These are phyloP conservation scores for Lachnellula arida DNA, from an alignment of 2,329 filamentous ascomycete species.

Conservation along the genomic window DNA sequence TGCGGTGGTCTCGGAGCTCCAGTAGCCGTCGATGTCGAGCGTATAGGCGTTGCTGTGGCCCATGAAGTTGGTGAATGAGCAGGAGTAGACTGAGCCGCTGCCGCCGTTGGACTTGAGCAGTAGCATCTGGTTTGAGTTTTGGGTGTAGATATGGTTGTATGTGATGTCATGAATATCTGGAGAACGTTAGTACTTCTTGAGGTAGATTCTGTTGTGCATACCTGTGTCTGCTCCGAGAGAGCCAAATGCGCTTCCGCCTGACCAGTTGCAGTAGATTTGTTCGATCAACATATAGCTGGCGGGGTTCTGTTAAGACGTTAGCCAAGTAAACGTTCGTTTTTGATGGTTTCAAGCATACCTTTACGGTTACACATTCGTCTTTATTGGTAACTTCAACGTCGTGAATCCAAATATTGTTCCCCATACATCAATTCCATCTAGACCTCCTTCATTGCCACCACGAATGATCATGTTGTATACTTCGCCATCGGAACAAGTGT, in stretches of 20 bases:
- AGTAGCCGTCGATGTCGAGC: conserved; percentile 51
- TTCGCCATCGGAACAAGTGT: conserved; percentile 48
- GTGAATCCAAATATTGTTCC: conserved; percentile 51
- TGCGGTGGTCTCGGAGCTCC: conserved; percentile 40
- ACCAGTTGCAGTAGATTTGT: conserved; percentile 58
- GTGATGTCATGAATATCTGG: conserved; percentile 45
- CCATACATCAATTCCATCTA: conserved; percentile 53
- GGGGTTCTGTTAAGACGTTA: conserved; percentile 38
- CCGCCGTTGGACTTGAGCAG: conserved; percentile 60
- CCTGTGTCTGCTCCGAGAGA: conserved; percentile 44
- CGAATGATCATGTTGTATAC: conserved; percentile 52
- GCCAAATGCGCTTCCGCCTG: conserved; percentile 54
- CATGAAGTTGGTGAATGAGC: conserved; percentile 52
- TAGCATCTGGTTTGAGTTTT: conserved; percentile 56
- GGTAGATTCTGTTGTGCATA: conserved; percentile 1
- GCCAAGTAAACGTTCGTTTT: not conserved
- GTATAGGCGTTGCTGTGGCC: conserved; percentile 56
- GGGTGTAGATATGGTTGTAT: conserved; percentile 56
- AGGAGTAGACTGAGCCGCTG: conserved; percentile 45
- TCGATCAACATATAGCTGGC: conserved; percentile 55
- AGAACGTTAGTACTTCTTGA: not conserved
- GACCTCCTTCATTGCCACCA: conserved; percentile 45
- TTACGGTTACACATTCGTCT: conserved; percentile 56
- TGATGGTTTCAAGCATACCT: conserved; percentile 20
- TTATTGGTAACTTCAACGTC: conserved; percentile 59